Percentiles rank a stretch among this genome's conserved stretches.
Conservation (phyloP, 306 rosid genomes). For the Castanopsis chinensis region DNA sequence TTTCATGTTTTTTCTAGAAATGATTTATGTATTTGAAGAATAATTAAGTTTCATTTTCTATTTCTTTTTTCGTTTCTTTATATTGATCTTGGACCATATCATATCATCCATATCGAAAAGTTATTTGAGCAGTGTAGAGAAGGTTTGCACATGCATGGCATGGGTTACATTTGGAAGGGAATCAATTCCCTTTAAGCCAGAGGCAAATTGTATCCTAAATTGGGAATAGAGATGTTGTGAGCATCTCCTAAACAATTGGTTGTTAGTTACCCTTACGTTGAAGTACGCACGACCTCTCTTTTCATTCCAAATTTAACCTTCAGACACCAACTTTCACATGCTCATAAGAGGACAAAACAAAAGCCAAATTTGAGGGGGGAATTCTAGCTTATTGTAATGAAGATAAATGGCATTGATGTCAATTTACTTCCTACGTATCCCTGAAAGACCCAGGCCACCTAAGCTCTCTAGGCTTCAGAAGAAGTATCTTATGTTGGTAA, state of each 20-base stretch:
- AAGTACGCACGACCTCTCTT: neutral
- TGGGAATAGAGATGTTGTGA: neutral
- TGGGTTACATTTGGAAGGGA: neutral
- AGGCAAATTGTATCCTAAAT: neutral
- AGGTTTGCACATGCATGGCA: neutral
- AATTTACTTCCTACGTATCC: constrained; percentile 1
- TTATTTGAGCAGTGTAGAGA: too few relatives aligned
- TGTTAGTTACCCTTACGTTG: neutral
- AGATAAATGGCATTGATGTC: constrained; percentile 9
- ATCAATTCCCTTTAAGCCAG: neutral
- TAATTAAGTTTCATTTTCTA: neutral
- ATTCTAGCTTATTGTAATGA: constrained; percentile 1
- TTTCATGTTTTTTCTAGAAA: neutral
- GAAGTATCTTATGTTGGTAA: constrained; percentile 3
- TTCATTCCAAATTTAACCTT: constrained; percentile 7
- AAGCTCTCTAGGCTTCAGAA: neutral
- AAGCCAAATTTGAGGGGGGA: constrained; percentile 29
- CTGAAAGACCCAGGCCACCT: neutral
- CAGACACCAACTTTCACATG: constrained; percentile 10
- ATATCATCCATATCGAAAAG: neutral
- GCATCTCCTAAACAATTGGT: neutral
- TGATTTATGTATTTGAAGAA: neutral
- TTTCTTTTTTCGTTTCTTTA: neutral
- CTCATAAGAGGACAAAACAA: constrained; percentile 23
- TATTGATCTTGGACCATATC: neutral